A percentile compares a stretch with the other conserved stretches of the same genome.
phyloP scores from a whole-genome alignment of 2,329 filamentous ascomycete species.

The Penicillium sp. region DNA sequence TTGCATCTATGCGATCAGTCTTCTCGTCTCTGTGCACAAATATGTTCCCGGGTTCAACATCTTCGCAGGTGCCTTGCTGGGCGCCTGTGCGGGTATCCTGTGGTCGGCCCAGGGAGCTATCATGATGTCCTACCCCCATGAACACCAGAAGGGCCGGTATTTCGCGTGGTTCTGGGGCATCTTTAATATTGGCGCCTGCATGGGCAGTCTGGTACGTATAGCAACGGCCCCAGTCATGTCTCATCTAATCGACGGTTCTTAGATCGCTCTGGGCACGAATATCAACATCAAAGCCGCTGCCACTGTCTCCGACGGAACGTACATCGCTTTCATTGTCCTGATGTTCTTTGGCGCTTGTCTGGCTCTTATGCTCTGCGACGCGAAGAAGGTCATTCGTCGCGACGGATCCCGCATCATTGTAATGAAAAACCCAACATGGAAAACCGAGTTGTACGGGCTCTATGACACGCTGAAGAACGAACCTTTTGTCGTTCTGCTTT shows the following conservation, averaged over 20 bases:
- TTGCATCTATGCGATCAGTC: slow-evolving; percentile 41
- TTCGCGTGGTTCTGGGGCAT: slow-evolving; percentile 69
- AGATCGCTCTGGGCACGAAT: neutral
- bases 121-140: slow-evolving; percentile 77
- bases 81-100: slow-evolving; percentile 48
- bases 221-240: neutral
- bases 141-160: slow-evolving; percentile 77
- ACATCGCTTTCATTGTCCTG: slow-evolving; percentile 78
- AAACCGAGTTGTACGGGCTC: neutral
- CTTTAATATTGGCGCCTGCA: neutral
- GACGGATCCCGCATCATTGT: neutral
- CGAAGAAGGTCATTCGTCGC: slow-evolving; percentile 65
- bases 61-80: slow-evolving; percentile 49
- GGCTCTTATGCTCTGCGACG: slow-evolving; percentile 68
- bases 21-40: slow-evolving; percentile 44
- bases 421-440: neutral
- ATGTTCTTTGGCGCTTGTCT: slow-evolving; percentile 70
- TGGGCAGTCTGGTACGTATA: neutral
- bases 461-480: slow-evolving; percentile 43
- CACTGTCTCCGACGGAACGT: slow-evolving; percentile 71
- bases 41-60: slow-evolving; percentile 49
- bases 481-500: slow-evolving; percentile 70
- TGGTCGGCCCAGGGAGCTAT: slow-evolving; percentile 52
- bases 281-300: neutral
- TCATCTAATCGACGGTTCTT: neutral